These are phyloP conservation scores for Fusarium sp. DNA, from an alignment of 2,329 filamentous ascomycete species.

Conservation along the genomic window DNA sequence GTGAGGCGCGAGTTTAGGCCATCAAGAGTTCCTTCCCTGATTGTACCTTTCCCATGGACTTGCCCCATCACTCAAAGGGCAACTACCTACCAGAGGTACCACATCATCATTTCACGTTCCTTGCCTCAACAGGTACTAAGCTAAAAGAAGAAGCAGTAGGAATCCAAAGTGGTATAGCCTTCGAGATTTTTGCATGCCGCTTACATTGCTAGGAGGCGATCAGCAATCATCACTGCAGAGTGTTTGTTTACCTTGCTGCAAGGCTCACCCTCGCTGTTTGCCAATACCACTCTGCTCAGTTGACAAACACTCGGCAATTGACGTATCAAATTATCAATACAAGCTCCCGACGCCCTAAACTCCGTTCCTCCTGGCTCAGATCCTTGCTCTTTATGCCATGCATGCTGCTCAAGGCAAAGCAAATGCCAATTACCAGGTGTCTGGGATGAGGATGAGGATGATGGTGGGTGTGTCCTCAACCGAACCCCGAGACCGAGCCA, in stretches of 20 bases:
- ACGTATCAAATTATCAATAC: neutral
- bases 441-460: neutral
- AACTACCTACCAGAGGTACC: no score
- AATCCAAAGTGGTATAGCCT: no score
- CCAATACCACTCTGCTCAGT: neutral
- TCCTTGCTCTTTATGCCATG: slow-evolving; percentile 2
- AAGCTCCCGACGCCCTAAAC: slow-evolving; percentile 7
- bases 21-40: neutral
- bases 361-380: slow-evolving; percentile 20
- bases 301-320: neutral
- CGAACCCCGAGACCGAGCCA: neutral
- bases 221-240: neutral
- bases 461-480: no score
- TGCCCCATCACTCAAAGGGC: no score
- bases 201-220: neutral
- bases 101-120: no score
- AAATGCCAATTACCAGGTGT: neutral
- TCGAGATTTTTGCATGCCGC: neutral
- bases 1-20: neutral
- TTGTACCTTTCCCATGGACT: no score
- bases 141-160: no score
- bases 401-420: slow-evolving; percentile 3
- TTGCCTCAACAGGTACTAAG: no score
- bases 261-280: no score
- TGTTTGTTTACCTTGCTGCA: neutral